Conservation (phyloP, 1,139 yeast species). For the Pichia norvegensis region DNA sequence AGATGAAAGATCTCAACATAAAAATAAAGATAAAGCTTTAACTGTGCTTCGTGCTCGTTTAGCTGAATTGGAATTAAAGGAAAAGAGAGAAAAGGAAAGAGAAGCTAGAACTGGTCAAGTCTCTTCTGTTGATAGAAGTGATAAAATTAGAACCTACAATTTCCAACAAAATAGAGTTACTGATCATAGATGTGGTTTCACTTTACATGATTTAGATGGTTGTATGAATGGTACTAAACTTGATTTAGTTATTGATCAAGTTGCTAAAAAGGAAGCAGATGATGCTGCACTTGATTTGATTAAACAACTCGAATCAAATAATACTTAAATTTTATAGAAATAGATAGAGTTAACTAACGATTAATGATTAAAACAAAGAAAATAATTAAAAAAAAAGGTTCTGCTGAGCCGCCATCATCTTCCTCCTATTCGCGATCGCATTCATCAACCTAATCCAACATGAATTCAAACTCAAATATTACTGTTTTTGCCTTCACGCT, state of each 20-base stretch:
- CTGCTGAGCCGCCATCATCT: background rate
- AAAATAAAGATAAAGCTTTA: conserved; percentile 92
- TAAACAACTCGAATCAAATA: conserved; percentile 15
- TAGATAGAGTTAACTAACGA: too few relatives aligned
- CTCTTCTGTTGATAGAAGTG: conserved; percentile 81
- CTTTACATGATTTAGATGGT: conserved; percentile 73
- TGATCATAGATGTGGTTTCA: conserved; percentile 82
- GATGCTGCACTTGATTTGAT: conserved; percentile 36
- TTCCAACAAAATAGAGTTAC: conserved; percentile 89
- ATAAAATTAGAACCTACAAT: conserved; percentile 88
- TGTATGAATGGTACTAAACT: conserved; percentile 67
- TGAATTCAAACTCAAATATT: too few relatives aligned
- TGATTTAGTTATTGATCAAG: conserved; percentile 53
- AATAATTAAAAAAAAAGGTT: too few relatives aligned
- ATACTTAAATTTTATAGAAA: background rate
- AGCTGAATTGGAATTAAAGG: conserved; percentile 70
- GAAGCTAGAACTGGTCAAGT: conserved; percentile 75
- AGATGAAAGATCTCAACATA: conserved; percentile 92
- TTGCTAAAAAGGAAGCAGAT: conserved; percentile 41
- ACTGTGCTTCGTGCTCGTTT: conserved; percentile 71
- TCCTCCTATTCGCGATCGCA: background rate
- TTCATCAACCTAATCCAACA: background rate
- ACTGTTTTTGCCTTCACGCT: background rate
- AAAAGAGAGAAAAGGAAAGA: conserved; percentile 57
- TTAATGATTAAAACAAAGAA: too few relatives aligned